These are phyloP conservation scores for Debaryomyces sp. DNA, from an alignment of 1,139 yeast species.

Conservation along the genomic window DNA sequence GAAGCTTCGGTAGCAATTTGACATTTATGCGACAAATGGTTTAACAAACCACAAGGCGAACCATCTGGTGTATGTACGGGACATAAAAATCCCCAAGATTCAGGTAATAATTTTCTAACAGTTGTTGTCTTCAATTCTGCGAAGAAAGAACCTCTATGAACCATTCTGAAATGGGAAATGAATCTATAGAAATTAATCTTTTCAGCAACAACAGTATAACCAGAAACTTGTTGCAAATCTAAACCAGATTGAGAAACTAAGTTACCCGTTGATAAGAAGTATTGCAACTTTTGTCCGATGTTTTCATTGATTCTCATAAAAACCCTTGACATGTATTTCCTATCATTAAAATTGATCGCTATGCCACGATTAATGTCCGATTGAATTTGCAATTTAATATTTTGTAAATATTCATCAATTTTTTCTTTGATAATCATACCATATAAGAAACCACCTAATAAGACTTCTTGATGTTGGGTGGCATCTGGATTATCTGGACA, in stretches of 20 bases:
- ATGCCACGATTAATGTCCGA: constrained; percentile 81
- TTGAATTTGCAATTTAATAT: constrained; percentile 71
- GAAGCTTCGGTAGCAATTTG: constrained; percentile 74
- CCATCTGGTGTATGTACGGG: constrained; percentile 99
- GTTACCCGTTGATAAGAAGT: constrained; percentile 95
- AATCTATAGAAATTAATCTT: constrained; percentile 96
- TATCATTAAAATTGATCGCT: constrained; percentile 81
- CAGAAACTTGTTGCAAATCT: constrained; percentile 97
- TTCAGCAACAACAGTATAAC: constrained; percentile 98
- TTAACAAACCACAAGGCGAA: constrained; percentile 97
- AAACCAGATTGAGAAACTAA: constrained; percentile 95
- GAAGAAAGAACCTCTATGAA: constrained; percentile 98
- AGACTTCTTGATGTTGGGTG: constrained; percentile 96
- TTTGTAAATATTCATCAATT: constrained; percentile 86
- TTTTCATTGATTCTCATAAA: constrained; percentile 84
- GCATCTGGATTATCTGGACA: constrained; percentile 99
- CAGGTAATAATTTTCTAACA: constrained; percentile 94
- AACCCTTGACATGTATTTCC: constrained; percentile 80
- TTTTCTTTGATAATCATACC: constrained; percentile 98
- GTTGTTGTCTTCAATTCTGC: constrained; percentile 98
- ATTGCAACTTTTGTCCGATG: constrained; percentile 92
- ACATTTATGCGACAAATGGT: constrained; percentile 96
- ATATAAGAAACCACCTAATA: constrained; percentile 92
- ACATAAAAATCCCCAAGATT: constrained; percentile 98
- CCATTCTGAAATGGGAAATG: constrained; percentile 98